Conservation (phyloP, 2,329 filamentous ascomycete genomes). For the Penicillium sp. region DNA sequence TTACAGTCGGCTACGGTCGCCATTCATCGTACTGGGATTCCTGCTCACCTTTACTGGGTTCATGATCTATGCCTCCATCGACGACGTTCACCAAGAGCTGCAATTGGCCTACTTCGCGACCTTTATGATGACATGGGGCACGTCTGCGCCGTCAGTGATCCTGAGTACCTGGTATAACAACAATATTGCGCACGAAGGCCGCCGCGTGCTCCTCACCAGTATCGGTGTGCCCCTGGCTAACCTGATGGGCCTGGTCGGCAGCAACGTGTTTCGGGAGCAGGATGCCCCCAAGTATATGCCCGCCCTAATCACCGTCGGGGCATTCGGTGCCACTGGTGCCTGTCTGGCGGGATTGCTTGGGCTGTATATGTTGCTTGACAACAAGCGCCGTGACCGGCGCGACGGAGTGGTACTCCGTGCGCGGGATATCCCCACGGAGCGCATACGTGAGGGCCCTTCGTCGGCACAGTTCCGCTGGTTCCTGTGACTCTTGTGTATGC, state of each 20-base stretch:
- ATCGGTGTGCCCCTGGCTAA: conserved; percentile 71
- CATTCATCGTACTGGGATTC: conserved; percentile 70
- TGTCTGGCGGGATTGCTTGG: conserved; percentile 54
- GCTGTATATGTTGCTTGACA: conserved; percentile 61
- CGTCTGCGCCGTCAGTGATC: conserved; percentile 66
- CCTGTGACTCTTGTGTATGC: conserved; percentile 18
- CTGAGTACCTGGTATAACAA: conserved; percentile 70
- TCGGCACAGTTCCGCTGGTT: conserved; percentile 57
- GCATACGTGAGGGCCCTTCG: conserved; percentile 52
- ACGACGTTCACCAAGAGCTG: conserved; percentile 56
- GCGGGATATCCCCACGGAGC: conserved; percentile 53
- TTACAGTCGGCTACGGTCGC: conserved; percentile 60
- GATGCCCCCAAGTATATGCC: conserved; percentile 64
- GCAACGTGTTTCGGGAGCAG: conserved; percentile 61
- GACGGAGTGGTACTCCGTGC: conserved; percentile 55
- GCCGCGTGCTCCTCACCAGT: conserved; percentile 63
- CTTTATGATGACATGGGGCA: conserved; percentile 81
- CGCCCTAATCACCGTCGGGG: conserved; percentile 55
- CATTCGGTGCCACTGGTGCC: conserved; percentile 53
- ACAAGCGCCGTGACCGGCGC: conserved; percentile 53
- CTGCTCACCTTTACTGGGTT: conserved; percentile 70
- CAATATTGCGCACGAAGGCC: conserved; percentile 72
- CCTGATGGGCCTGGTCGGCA: conserved; percentile 65
- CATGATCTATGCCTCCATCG: conserved; percentile 69
- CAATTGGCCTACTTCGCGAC: conserved; percentile 67